phyloP scores from a whole-genome alignment of 108 stramenopile genomes.

The Stephanodiscus triporus region DNA sequence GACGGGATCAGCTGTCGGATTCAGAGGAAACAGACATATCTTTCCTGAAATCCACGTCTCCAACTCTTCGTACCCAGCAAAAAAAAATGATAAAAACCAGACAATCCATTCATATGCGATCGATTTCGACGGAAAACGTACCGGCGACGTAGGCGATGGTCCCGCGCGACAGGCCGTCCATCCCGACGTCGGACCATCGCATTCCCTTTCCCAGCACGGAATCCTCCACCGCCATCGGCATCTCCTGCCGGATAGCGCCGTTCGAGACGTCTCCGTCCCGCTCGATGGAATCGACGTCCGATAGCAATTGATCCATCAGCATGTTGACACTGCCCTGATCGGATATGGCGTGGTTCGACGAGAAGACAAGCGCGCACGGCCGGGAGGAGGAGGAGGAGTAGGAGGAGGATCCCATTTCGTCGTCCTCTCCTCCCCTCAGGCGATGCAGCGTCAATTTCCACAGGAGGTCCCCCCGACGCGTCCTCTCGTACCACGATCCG shows the following conservation, averaged over 20 bases:
- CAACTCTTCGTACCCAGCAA: too few species aligned
- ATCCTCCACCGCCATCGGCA: slow-evolving; percentile 80
- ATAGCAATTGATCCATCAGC: slow-evolving; percentile 73
- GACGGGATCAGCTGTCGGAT: too few species aligned
- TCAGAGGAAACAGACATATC: too few species aligned
- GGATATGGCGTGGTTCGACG: slow-evolving; percentile 87
- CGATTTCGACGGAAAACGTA: background rate
- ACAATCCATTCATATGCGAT: too few species aligned
- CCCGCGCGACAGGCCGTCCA: slow-evolving; percentile 41
- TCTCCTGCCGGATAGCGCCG: slow-evolving; percentile 47
- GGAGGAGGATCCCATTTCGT: too few species aligned
- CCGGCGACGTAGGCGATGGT: slow-evolving; percentile 72
- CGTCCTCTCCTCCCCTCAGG: slow-evolving; percentile 23
- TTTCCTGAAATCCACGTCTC: too few species aligned
- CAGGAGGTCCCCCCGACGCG: slow-evolving; percentile 51
- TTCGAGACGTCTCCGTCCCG: slow-evolving; percentile 18
- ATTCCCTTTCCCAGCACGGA: slow-evolving; percentile 64
- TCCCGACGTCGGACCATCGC: slow-evolving; percentile 58
- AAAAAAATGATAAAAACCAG: too few species aligned
- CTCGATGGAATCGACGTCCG: slow-evolving; percentile 62
- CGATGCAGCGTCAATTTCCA: slow-evolving; percentile 80
- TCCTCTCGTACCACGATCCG: slow-evolving; percentile 65
- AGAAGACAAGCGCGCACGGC: slow-evolving; percentile 72
- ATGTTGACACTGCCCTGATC: slow-evolving; percentile 81
- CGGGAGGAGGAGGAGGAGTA: slow-evolving; percentile 9